A percentile compares a stretch with the other conserved stretches of the same genome.
Evolutionary conservation across 768 basidiomycete genomes (phyloP).

Genomic region (Hydnomerulius pinastri): DNA sequence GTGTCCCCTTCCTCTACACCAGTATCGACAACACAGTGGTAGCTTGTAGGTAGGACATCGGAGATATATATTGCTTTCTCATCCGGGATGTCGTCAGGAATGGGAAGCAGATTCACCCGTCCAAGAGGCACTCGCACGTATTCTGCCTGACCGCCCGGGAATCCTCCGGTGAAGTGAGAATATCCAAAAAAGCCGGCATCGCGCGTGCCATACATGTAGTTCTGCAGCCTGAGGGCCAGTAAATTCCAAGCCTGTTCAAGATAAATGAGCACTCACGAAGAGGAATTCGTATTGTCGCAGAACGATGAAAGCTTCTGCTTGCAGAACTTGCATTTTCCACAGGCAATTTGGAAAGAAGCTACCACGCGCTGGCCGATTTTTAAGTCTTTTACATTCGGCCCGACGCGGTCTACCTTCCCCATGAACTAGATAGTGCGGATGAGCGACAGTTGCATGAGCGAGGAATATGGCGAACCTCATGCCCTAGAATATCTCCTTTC

Average conservation of each 20-base stretch:
- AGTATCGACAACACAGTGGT: conserved; percentile 73
- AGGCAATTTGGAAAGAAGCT: conserved; percentile 77
- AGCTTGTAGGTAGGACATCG: conserved; percentile 70
- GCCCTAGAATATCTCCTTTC: conserved; percentile 75
- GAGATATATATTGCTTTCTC: conserved; percentile 61
- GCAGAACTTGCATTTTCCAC: conserved; percentile 73
- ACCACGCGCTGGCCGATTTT: conserved; percentile 71
- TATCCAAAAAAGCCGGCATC: conserved; percentile 75
- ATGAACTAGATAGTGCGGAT: conserved; percentile 45
- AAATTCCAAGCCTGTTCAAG: not conserved
- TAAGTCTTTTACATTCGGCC: conserved; percentile 62
- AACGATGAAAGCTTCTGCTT: conserved; percentile 70
- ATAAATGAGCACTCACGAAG: conserved; percentile 43
- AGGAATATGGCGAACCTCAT: conserved; percentile 47
- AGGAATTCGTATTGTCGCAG: conserved; percentile 73
- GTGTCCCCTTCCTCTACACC: conserved; percentile 71
- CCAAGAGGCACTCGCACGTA: conserved; percentile 73
- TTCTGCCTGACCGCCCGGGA: conserved; percentile 75
- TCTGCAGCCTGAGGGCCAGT: conserved; percentile 42
- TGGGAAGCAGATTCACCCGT: conserved; percentile 67
- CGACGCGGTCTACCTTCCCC: conserved; percentile 68
- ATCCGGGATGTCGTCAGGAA: conserved; percentile 66
- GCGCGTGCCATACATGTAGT: conserved; percentile 63
- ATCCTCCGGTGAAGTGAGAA: conserved; percentile 73
- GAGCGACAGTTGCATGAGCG: not conserved